Evolutionary conservation across 2,329 filamentous ascomycete genomes (phyloP).

Genomic region (Aspergillus caelatus): DNA sequence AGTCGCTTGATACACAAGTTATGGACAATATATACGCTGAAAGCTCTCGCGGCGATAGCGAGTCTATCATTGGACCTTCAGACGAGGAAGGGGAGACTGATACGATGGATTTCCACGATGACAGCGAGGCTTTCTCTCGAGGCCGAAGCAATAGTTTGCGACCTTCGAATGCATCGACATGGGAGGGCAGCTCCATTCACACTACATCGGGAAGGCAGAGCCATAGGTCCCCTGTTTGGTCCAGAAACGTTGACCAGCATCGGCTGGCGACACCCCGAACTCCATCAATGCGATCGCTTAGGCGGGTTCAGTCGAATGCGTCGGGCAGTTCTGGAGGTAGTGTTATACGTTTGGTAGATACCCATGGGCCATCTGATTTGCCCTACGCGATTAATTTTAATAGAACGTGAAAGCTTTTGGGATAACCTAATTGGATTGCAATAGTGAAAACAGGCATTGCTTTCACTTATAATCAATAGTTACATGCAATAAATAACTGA

Average conservation of each 20-base stretch:
- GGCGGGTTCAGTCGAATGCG: constrained; percentile 33
- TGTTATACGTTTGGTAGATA: constrained; percentile 42
- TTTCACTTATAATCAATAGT: background rate
- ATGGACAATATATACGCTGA: constrained; percentile 44
- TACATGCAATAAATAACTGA: background rate
- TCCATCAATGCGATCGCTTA: constrained; percentile 40
- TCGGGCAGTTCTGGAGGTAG: constrained; percentile 41
- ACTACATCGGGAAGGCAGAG: constrained; percentile 29
- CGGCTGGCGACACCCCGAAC: constrained; percentile 28
- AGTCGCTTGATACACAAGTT: constrained; percentile 59
- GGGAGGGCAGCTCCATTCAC: constrained; percentile 33
- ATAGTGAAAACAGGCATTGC: background rate
- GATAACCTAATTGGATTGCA: background rate
- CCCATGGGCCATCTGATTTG: constrained; percentile 32
- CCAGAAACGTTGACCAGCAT: constrained; percentile 13
- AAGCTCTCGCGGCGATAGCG: constrained; percentile 29
- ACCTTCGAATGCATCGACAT: constrained; percentile 31
- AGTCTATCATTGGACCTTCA: constrained; percentile 41
- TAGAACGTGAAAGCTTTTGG: background rate
- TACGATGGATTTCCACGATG: constrained; percentile 31
- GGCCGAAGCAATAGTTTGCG: constrained; percentile 30
- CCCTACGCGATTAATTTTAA: constrained; percentile 37
- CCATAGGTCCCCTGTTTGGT: constrained; percentile 21
- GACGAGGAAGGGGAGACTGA: constrained; percentile 45
- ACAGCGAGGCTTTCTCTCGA: constrained; percentile 23